Conservation (phyloP, 2,329 filamentous ascomycete species). For the Ambrosiella xylebori region DNA sequence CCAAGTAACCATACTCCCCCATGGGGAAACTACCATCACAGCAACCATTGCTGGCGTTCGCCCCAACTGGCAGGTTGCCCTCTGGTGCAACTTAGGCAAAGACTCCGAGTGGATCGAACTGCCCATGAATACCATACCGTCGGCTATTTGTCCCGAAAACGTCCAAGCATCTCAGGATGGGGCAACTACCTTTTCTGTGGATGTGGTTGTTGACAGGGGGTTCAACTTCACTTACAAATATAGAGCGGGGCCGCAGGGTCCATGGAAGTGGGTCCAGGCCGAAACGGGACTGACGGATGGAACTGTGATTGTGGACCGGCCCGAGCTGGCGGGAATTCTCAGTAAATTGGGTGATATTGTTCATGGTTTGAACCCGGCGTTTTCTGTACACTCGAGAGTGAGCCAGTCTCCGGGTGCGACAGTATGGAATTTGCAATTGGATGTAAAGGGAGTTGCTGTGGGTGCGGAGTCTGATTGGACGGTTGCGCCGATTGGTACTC, state of each 20-base stretch:
- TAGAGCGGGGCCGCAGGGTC: conserved; percentile 29
- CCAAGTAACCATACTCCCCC: conserved; percentile 47
- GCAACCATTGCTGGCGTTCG: conserved; percentile 46
- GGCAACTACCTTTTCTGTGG: conserved; percentile 9
- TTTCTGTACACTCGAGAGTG: conserved; percentile 34
- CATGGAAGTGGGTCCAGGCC: conserved; percentile 58
- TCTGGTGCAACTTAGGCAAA: conserved; percentile 49
- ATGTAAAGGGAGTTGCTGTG: conserved; percentile 34
- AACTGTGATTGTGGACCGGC: conserved; percentile 32
- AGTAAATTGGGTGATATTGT: conserved; percentile 39
- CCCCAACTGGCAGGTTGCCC: conserved; percentile 50
- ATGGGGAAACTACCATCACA: conserved; percentile 38
- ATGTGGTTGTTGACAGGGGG: background rate
- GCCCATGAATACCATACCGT: conserved; percentile 18
- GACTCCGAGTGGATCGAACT: conserved; percentile 37
- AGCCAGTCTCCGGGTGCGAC: conserved; percentile 52
- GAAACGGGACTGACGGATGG: conserved; percentile 47
- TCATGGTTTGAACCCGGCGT: conserved; percentile 34
- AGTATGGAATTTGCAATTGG: conserved; percentile 50
- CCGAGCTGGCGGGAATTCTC: conserved; percentile 17
- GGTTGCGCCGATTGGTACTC: conserved; percentile 42
- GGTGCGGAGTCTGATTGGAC: conserved; percentile 40
- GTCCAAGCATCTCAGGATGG: conserved; percentile 11
- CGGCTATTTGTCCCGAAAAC: conserved; percentile 19
- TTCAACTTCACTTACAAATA: conserved; percentile 53